A percentile compares a stretch with the other conserved stretches of the same genome.
These are phyloP conservation scores for Epichloe uncinata DNA, from an alignment of 2,329 filamentous ascomycete species.

Conservation along the genomic window DNA sequence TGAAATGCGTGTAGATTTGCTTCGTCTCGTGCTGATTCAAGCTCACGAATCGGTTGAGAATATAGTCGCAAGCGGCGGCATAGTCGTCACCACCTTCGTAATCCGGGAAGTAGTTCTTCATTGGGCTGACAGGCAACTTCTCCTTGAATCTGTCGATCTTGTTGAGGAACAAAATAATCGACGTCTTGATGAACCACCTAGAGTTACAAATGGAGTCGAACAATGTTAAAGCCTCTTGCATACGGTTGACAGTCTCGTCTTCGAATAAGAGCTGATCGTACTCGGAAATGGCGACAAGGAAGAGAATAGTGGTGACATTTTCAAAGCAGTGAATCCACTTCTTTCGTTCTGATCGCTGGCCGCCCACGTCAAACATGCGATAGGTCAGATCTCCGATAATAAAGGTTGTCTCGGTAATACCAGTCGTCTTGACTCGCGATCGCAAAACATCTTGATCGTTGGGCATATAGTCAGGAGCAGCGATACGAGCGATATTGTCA, in stretches of 20 bases:
- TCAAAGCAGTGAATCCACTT: conserved; percentile 98
- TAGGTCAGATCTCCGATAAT: conserved; percentile 86
- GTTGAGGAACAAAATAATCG: conserved; percentile 80
- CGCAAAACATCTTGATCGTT: conserved; percentile 93
- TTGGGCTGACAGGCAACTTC: conserved; percentile 69
- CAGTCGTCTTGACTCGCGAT: conserved; percentile 80
- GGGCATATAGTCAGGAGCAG: conserved; percentile 82
- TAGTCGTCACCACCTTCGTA: conserved; percentile 96
- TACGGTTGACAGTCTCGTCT: conserved; percentile 91
- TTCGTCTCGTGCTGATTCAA: conserved; percentile 99
- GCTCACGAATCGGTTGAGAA: conserved; percentile 94
- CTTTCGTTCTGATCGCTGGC: conserved; percentile 84
- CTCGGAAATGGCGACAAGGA: conserved; percentile 92
- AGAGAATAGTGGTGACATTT: conserved; percentile 92
- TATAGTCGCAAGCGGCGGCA: conserved; percentile 92
- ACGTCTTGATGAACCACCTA: conserved; percentile 81
- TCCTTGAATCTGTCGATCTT: conserved; percentile 85
- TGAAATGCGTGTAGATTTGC: conserved; percentile 99
- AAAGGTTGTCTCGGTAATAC: conserved; percentile 91
- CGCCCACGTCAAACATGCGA: conserved; percentile 92
- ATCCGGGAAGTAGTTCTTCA: conserved; percentile 81
- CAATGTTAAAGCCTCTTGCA: conserved; percentile 77
- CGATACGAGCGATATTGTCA: conserved; percentile 85
- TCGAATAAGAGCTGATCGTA: conserved; percentile 95
- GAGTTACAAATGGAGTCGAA: conserved; percentile 85